Evolutionary conservation across 75 land plant species (phyloP).

Genomic region (Sequoia sempervirens): DNA sequence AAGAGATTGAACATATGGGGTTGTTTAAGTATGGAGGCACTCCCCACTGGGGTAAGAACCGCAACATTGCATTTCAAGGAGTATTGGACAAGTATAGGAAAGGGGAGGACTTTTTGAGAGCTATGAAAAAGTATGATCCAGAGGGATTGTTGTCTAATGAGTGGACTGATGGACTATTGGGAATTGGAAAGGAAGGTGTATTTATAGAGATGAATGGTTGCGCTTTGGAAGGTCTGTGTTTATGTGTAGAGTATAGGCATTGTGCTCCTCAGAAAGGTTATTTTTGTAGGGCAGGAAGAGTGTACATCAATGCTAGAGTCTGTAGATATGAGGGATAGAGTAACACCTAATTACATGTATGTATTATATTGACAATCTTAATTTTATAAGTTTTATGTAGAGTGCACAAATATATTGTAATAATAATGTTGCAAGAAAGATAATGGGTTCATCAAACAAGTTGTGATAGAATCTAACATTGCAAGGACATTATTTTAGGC

Average conservation of each 20-base stretch:
- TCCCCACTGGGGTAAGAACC: conserved; percentile 91
- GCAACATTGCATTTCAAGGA: conserved; percentile 55
- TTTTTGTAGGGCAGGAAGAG: conserved; percentile 53
- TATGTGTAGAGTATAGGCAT: conserved; percentile 61
- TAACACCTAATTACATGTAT: neutral
- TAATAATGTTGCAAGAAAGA: too few species aligned
- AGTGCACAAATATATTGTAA: too few species aligned
- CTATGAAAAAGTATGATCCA: conserved; percentile 54
- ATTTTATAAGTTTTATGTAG: too few species aligned
- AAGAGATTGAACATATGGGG: conserved; percentile 79
- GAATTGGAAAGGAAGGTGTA: conserved; percentile 19
- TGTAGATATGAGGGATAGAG: conserved; percentile 26
- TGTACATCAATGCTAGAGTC: conserved; percentile 66
- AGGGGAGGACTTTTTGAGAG: conserved; percentile 30
- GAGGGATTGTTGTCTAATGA: conserved; percentile 58
- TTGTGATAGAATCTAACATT: too few species aligned
- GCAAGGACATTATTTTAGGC: too few species aligned
- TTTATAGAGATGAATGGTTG: conserved; percentile 33
- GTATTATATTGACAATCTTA: too few species aligned
- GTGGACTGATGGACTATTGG: conserved; percentile 68
- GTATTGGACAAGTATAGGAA: conserved; percentile 43
- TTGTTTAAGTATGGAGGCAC: conserved; percentile 62
- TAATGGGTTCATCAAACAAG: too few species aligned
- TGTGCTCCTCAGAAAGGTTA: conserved; percentile 67
- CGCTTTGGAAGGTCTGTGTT: conserved; percentile 78